phyloP scores from a whole-genome alignment of 1,284 basidiomycete genomes.

The Caloboletus firmus region DNA sequence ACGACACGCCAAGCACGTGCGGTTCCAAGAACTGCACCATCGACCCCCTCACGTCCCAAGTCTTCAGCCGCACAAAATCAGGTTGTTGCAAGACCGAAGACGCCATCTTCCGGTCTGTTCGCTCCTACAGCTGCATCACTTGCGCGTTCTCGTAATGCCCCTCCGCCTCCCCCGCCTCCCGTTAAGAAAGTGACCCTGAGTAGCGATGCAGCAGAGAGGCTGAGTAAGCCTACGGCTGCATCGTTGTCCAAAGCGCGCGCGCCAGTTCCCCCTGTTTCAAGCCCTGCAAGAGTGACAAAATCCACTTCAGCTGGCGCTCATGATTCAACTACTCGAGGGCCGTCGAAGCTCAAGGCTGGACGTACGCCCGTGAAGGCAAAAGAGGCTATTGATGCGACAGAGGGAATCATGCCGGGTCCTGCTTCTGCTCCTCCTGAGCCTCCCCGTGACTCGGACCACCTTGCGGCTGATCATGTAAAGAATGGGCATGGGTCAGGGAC shows the following conservation, averaged over 20 bases:
- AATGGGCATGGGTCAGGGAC: constrained; percentile 23
- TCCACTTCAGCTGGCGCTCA: constrained; percentile 21
- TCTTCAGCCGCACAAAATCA: constrained; percentile 38
- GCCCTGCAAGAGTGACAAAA: constrained; percentile 25
- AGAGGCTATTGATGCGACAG: constrained; percentile 1
- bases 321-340: constrained; percentile 15
- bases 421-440: constrained; percentile 19
- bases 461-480: constrained; percentile 19
- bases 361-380: constrained; percentile 17
- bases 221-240: constrained; percentile 76
- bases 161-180: constrained; percentile 46
- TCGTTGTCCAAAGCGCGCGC: constrained; percentile 55
- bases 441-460: constrained; percentile 9
- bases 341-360: constrained; percentile 25
- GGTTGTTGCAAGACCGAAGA: constrained; percentile 45
- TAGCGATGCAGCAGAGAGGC: constrained; percentile 53
- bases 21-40: constrained; percentile 36
- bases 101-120: constrained; percentile 60
- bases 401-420: constrained; percentile 1
- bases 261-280: constrained; percentile 25
- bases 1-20: constrained; percentile 33
- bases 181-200: constrained; percentile 52
- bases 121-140: constrained; percentile 78
- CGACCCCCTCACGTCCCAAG: constrained; percentile 48
- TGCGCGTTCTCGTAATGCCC: constrained; percentile 57